These are phyloP conservation scores for Trametes cingulata DNA, from an alignment of 768 basidiomycete genomes.

Conservation along the genomic window DNA sequence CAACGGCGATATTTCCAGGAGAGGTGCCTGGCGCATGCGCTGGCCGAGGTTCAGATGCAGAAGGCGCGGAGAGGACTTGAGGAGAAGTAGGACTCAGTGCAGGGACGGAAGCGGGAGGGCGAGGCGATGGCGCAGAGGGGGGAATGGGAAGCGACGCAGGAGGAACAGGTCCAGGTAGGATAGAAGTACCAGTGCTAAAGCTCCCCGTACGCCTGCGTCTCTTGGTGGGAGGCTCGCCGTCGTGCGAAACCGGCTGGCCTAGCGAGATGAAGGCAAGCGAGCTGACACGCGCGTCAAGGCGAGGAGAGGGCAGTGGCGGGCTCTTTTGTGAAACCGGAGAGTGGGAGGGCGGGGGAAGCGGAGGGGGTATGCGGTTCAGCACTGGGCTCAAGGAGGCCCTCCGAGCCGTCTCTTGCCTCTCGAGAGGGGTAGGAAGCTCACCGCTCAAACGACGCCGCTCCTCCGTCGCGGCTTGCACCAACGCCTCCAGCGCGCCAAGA, in stretches of 20 bases:
- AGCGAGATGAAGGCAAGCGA: conserved; percentile 14
- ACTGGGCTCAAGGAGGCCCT: conserved; percentile 21
- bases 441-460: conserved; percentile 56
- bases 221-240: conserved; percentile 25
- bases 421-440: conserved; percentile 20
- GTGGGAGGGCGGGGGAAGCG: conserved; percentile 6
- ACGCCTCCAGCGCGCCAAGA: conserved; percentile 54
- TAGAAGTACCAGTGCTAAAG: not conserved
- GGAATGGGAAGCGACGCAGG: not conserved
- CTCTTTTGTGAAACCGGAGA: conserved; percentile 12
- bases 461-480: conserved; percentile 71
- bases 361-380: conserved; percentile 11
- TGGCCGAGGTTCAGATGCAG: too few relatives aligned
- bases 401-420: conserved; percentile 9
- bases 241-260: not conserved
- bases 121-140: not conserved
- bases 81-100: not conserved
- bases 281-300: conserved; percentile 15
- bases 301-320: conserved; percentile 15
- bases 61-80: not conserved
- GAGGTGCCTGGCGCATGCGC: too few relatives aligned
- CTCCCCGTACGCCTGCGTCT: conserved; percentile 24
- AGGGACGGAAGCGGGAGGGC: not conserved
- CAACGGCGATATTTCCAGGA: too few relatives aligned
- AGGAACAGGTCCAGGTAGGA: not conserved